A percentile compares a stretch with the other conserved stretches of the same genome.
Conservation (phyloP, 805 yeast genomes). For the Yamadazyma philogaea region DNA sequence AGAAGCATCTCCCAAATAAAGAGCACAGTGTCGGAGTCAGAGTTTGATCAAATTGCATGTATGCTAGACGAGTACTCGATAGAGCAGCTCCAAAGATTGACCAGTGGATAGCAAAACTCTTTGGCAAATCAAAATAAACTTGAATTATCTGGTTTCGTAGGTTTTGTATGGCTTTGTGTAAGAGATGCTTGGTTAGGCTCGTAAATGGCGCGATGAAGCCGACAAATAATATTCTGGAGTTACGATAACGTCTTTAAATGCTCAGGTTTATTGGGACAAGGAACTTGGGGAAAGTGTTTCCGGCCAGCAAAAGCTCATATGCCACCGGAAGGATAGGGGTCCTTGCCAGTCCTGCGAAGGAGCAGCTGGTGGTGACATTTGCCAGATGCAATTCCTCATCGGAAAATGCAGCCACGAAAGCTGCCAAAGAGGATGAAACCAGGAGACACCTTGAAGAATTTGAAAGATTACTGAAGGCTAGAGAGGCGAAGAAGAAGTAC, state of each 20-base stretch:
- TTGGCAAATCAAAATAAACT: no score
- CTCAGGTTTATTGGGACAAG: background rate
- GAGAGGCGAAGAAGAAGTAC: constrained; percentile 26
- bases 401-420: background rate
- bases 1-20: constrained; percentile 26
- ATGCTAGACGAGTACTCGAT: constrained; percentile 35
- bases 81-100: constrained; percentile 24
- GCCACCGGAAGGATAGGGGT: background rate
- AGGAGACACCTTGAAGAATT: constrained; percentile 13
- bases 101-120: background rate
- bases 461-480: constrained; percentile 19
- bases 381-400: background rate
- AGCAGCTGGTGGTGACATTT: background rate
- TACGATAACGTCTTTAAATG: background rate
- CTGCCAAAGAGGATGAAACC: constrained; percentile 10
- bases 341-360: background rate
- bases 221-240: no score
- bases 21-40: constrained; percentile 20
- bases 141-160: background rate
- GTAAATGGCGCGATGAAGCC: background rate
- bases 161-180: no score
- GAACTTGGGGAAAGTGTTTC: background rate
- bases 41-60: constrained; percentile 34
- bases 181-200: no score
- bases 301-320: background rate